These are phyloP conservation scores for Chernovozyma sophiae-reginae DNA, from an alignment of 1,139 yeast species.

Conservation along the genomic window DNA sequence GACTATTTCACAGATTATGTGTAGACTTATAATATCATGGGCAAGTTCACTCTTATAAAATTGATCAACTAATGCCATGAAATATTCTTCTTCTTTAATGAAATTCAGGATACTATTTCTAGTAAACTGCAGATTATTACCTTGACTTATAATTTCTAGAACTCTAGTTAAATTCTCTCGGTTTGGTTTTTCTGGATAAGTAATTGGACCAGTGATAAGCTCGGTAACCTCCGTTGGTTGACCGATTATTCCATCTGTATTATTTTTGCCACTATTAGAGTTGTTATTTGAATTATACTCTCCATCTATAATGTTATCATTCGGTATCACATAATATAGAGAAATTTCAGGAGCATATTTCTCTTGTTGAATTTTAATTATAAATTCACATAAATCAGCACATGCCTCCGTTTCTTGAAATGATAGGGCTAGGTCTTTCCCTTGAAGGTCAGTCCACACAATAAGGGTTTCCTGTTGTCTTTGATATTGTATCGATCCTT, in stretches of 20 bases:
- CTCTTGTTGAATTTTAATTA: slow-evolving; percentile 61
- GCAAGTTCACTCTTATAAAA: slow-evolving; percentile 55
- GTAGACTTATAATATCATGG: slow-evolving; percentile 50
- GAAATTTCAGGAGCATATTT: slow-evolving; percentile 65
- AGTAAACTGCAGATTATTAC: slow-evolving; percentile 54
- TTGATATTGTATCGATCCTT: slow-evolving; percentile 80
- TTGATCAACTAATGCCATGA: slow-evolving; percentile 46
- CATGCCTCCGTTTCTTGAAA: slow-evolving; percentile 95
- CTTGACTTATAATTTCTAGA: slow-evolving; percentile 52
- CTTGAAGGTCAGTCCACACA: slow-evolving; percentile 85
- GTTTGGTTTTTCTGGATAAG: slow-evolving; percentile 55
- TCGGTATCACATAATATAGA: slow-evolving; percentile 65
- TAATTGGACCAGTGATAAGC: slow-evolving; percentile 74
- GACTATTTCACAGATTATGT: slow-evolving; percentile 65
- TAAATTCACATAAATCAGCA: slow-evolving; percentile 74
- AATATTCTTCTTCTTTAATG: slow-evolving; percentile 48
- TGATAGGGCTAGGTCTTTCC: slow-evolving; percentile 81
- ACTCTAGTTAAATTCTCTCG: slow-evolving; percentile 44
- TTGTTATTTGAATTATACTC: slow-evolving; percentile 15
- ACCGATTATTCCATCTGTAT: background rate
- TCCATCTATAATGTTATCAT: slow-evolving; percentile 20
- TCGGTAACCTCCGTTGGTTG: slow-evolving; percentile 53
- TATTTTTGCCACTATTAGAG: slow-evolving; percentile 14
- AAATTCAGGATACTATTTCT: slow-evolving; percentile 50
- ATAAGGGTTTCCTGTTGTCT: slow-evolving; percentile 92